Base-by-base conservation (phyloP, 257 asterid species). In the Sherardia arvensis region DNA sequence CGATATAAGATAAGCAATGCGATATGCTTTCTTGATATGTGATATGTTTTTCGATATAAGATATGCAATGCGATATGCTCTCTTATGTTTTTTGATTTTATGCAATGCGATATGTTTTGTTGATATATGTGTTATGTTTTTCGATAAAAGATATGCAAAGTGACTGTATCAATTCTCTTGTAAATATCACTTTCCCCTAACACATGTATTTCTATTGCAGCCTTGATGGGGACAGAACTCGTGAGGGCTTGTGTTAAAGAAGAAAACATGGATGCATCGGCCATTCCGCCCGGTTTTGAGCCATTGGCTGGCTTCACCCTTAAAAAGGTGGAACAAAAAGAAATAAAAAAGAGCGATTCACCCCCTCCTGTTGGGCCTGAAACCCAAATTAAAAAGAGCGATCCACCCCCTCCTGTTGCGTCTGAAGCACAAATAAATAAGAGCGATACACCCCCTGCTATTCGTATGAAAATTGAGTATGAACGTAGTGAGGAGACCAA, bases 261-360 rank as follows among this genome's bases (percentile, higher is more conserved):
- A 65, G 96, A 92, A 68, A 78, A 77, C 76, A 81, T 89, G 89
- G 91, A 87, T 36, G 74, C 79, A 29, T 67, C 94, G 59, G 68
- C 91, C 59, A 84, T 91, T 66, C 99, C 99, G 22, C 96, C 99
- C 58, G 97, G 97, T 64, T 93, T 93, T 64, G 99, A 93, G 87
- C 78, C 96, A 63, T 78, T 90, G 72, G 83, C 73, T 36, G 85
- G 95, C 67, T 82, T 84, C 76, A 74, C 85, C 73, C 63, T 84
- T 56, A 84, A 84, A 76, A 90, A 74, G 80, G 78, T 76, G 58
- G 83, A 78, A 53, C 74, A 63, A 65, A 71, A 77, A 60, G 80
- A 65, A 70, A 72, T 61, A 40, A 75, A 54, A 64, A 40, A 56
- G 48, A 69, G 59, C 66, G 71, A 51, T 68, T 74, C 85, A 10